phyloP scores from a whole-genome alignment of 495 filamentous ascomycete species.

The Penicillium roqueforti region DNA sequence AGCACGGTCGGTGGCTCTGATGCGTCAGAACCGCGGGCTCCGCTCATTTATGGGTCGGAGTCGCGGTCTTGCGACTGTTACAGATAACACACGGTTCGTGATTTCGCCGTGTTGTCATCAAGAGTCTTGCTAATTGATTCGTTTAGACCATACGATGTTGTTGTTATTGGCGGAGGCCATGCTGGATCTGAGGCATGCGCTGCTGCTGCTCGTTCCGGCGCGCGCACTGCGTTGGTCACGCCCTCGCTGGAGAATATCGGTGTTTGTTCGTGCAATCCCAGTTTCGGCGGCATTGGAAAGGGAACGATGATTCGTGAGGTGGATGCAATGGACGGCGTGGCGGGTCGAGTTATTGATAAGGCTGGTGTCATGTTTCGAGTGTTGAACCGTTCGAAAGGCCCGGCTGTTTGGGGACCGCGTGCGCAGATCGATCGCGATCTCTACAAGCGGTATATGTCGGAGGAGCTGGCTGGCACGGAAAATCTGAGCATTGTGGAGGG shows the following conservation, averaged over 20 bases:
- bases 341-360: slow-evolving; percentile 86
- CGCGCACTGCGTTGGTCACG: slow-evolving; percentile 84
- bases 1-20: slow-evolving; percentile 26
- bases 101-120: neutral
- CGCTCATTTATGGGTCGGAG: slow-evolving; percentile 19
- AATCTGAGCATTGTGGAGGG: slow-evolving; percentile 76
- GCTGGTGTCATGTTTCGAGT: slow-evolving; percentile 88
- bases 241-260: slow-evolving; percentile 84
- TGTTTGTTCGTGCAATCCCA: slow-evolving; percentile 96
- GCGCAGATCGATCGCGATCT: slow-evolving; percentile 93
- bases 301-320: slow-evolving; percentile 94
- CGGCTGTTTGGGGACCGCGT: slow-evolving; percentile 93
- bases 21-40: slow-evolving; percentile 30
- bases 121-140: neutral
- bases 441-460: slow-evolving; percentile 88
- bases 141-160: slow-evolving; percentile 75
- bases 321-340: slow-evolving; percentile 90
- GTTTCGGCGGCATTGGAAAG: slow-evolving; percentile 97
- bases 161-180: slow-evolving; percentile 95
- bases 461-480: slow-evolving; percentile 72
- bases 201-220: slow-evolving; percentile 86
- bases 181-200: slow-evolving; percentile 92
- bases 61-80: slow-evolving; percentile 47
- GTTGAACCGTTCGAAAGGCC: slow-evolving; percentile 83
- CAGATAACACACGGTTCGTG: slow-evolving; percentile 40